Base-by-base conservation (phyloP, 176 grass and related monocot species). In the Ampelocalamus luodianensis region DNA sequence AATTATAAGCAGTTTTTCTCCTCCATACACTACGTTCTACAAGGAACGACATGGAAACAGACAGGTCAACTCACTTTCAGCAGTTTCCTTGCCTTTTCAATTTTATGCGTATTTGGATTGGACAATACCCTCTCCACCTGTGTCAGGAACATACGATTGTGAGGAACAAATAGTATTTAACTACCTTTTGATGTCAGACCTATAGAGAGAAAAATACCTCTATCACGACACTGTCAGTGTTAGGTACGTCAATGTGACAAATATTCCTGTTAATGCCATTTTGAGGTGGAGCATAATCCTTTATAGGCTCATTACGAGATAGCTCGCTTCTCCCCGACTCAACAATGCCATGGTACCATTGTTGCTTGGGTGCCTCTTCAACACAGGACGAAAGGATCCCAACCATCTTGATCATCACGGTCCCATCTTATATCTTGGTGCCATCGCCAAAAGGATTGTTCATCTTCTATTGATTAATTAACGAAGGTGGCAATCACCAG, bases 371-470 rank as follows among this genome's bases (percentile, higher is more conserved):
- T 78, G 45, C 74, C 92, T 93, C 81, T 79, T 90, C 80, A 84
- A 68, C 45, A 84, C 76, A 66, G 79, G 82, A 68, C 83, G 88
- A 80, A 80, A 64, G 89, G 80, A 83, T 18, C 89, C 89, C 80
- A 80, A 16, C 81, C 62, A 80, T 89, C 88, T 50, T 87, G 78
- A 54, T 87, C 83, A 48, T 90, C 84, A 71, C 71, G 67, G 60
- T 92, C 88, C 96, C 91, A 99, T 89, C 83, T 89, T 80, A 99
- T 99, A 94, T 99, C 91, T 81, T 94, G 91, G 92, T 71, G 90
- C 72, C 86, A 99, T 96, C 93, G 81, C 79, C 54, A 85, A 76
- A 68, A 29, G 67, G 73, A 69, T 59, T 13, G 34, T 37, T 53
- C 12, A 74, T 65, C 76, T 34, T 67, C 34, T 23, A 76, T 45